phyloP scores from a whole-genome alignment of 2,329 filamentous ascomycete species.

The Diaporthe sp. region DNA sequence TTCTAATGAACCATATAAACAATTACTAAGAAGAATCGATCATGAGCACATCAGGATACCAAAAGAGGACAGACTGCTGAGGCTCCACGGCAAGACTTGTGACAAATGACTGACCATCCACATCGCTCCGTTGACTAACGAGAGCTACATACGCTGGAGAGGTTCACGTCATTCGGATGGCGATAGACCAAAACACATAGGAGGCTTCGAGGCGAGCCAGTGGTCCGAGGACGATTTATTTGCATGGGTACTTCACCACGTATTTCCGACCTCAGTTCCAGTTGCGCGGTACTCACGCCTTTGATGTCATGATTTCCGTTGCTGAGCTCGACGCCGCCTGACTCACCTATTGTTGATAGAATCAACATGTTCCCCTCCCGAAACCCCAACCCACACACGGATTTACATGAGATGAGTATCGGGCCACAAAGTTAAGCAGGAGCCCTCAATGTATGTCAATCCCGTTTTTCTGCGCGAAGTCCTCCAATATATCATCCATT shows the following conservation, averaged over 20 bases:
- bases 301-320: background rate
- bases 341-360: background rate
- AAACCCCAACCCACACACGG: background rate
- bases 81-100: no score
- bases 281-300: background rate
- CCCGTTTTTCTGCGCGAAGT: constrained; percentile 40
- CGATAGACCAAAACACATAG: background rate
- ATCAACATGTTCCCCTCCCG: background rate
- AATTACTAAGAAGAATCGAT: no score
- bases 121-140: background rate
- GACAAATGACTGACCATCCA: background rate
- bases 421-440: background rate
- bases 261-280: no score
- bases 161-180: background rate
- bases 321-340: background rate
- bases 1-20: background rate
- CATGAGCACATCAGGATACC: background rate
- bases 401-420: background rate
- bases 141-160: background rate
- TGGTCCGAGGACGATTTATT: no score
- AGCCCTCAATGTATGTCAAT: constrained; percentile 22
- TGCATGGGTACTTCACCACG: background rate
- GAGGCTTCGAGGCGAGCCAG: background rate
- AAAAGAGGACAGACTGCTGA: no score
- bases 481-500: constrained; percentile 41